phyloP scores from a whole-genome alignment of 352 stramenopile genomes.

The Phytophthora fragariaefolia region DNA sequence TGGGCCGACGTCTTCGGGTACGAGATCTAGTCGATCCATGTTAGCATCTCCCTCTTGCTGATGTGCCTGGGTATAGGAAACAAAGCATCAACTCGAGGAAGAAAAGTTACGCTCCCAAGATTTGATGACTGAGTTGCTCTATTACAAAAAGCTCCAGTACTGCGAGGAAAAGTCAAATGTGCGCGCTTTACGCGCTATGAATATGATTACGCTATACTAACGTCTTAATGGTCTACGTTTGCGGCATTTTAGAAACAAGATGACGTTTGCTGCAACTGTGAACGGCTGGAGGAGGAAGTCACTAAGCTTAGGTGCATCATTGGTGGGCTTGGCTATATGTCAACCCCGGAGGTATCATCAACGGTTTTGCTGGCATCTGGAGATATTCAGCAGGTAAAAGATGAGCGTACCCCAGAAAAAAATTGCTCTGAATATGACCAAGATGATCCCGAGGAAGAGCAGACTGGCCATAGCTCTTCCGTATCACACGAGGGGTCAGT shows the following conservation, averaged over 20 bases:
- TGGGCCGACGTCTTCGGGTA: slow-evolving; percentile 68
- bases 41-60: no score
- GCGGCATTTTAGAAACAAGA: slow-evolving; percentile 14
- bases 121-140: slow-evolving; percentile 40
- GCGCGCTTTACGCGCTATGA: neutral
- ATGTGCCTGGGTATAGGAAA: no score
- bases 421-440: slow-evolving; percentile 18
- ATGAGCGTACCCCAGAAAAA: slow-evolving; percentile 22
- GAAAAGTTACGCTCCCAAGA: slow-evolving; percentile 46
- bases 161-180: slow-evolving; percentile 18
- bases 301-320: slow-evolving; percentile 16
- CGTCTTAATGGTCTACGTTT: neutral
- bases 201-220: neutral
- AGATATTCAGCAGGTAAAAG: slow-evolving; percentile 1
- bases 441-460: neutral
- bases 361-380: slow-evolving; percentile 1
- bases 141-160: slow-evolving; percentile 28
- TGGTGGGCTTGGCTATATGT: neutral
- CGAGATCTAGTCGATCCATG: no score
- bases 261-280: slow-evolving; percentile 29
- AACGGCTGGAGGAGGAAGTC: slow-evolving; percentile 23
- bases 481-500: neutral
- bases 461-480: neutral
- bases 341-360: slow-evolving; percentile 3
- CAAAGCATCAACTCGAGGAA: slow-evolving; percentile 54